Percentiles rank a stretch among this genome's conserved stretches.
These are phyloP conservation scores for Euphorbia celastroides DNA, from an alignment of 441 rosid genomes.

Conservation along the genomic window DNA sequence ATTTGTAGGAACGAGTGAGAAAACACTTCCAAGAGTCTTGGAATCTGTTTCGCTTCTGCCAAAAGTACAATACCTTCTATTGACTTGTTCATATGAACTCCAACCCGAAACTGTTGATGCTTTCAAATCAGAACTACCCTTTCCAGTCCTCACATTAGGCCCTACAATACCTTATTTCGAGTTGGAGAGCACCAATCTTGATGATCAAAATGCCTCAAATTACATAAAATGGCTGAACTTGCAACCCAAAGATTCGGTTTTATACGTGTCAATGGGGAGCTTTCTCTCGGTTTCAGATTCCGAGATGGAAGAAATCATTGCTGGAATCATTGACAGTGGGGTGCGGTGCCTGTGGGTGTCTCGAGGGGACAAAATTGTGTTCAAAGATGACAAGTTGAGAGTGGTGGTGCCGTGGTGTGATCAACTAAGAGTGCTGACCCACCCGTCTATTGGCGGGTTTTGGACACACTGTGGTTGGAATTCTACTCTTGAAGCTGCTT, in stretches of 20 bases:
- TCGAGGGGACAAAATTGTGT: neutral
- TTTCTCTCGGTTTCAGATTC: neutral
- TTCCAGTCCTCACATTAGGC: constrained; percentile 37
- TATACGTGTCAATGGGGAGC: constrained; percentile 4
- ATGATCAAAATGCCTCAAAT: neutral
- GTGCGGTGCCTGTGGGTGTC: neutral
- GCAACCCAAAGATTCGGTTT: neutral
- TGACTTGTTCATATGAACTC: constrained; percentile 33
- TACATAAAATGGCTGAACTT: neutral
- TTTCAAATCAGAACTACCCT: constrained; percentile 13
- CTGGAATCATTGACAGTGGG: neutral
- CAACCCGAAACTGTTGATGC: constrained; percentile 32
- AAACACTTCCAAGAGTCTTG: constrained; percentile 7
- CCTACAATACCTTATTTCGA: constrained; percentile 41
- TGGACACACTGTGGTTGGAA: constrained; percentile 3
- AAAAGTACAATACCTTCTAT: constrained; percentile 37
- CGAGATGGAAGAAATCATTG: neutral
- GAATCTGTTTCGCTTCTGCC: constrained; percentile 25
- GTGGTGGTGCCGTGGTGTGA: constrained; percentile 4
- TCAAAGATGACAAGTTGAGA: neutral
- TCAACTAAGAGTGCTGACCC: constrained; percentile 4
- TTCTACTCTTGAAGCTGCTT: constrained; percentile 1
- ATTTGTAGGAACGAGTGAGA: constrained; percentile 5
- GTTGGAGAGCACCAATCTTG: neutral
- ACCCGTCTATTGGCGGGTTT: neutral